Base-by-base conservation (phyloP, 2,329 filamentous ascomycete species). In the Neonectria sp. region DNA sequence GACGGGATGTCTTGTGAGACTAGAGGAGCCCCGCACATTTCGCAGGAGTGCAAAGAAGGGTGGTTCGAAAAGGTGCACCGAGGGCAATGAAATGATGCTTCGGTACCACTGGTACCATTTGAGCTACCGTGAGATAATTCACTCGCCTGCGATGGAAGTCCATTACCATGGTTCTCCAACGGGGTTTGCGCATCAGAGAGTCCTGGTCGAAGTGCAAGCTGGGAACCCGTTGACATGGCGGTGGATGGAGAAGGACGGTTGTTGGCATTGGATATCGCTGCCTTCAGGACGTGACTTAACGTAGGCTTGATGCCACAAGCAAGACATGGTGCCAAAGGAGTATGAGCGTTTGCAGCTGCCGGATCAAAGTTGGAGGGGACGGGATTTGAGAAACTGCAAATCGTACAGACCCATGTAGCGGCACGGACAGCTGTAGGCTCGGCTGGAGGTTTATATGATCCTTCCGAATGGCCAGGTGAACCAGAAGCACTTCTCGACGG, bases 1-100 rank as follows among this genome's bases (percentile, higher is more conserved):
- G 80, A 60, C 52, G 81, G 80, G 31, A 83, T 74, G 60, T 84
- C 83, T 69, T 85, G 86, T 15, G 89, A 89, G 56, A 90, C 82
- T 4, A 98, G 83, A 8, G 94, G 88, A 0, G 92, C 93, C 13
- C 94, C 94, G 76, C 96, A 99, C 59, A 99, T 95, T 81, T 99
- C 96, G 76, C 96, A 99, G 6, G 91, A 89, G 13, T 90, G 82
- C 13, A 99, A 83, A 3, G 94, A 97, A 1, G 95, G 94, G 77
- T 98, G 94, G 73, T 99, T 99, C 45, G 92, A 86, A 76, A 98
- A 98, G 1, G 96, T 99, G 78, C 96, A 99, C 68, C 96, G 87
- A 8, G 94, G 93, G 76, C 96, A 99, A 60, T 89, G 84, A 67
- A 91, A 88, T 1, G 83, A 83, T 2, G 84, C 80, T 17, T 63